A percentile compares a stretch with the other conserved stretches of the same genome.
phyloP scores from a whole-genome alignment of 306 rosid genomes.

The Castanopsis chinensis region DNA sequence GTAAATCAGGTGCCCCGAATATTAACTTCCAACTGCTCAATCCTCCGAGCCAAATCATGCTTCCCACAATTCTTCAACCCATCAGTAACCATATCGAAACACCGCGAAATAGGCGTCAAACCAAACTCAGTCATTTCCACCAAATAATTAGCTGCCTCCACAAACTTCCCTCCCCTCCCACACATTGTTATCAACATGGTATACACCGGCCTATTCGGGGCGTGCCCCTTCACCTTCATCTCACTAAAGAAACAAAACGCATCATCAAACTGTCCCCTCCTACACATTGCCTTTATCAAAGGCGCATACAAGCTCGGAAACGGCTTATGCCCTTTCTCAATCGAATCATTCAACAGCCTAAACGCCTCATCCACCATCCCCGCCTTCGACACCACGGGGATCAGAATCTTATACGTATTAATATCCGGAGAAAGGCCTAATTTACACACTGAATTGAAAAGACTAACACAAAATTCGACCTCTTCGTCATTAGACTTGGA shows the following conservation, averaged over 20 bases:
- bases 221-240: conserved; percentile 89
- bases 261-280: conserved; percentile 82
- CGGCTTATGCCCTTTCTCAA: conserved; percentile 70
- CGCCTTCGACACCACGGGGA: conserved; percentile 60
- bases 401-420: conserved; percentile 69
- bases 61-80: conserved; percentile 90
- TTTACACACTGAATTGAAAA: conserved; percentile 49
- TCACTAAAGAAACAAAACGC: conserved; percentile 85
- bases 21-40: conserved; percentile 71
- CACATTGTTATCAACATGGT: conserved; percentile 89
- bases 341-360: conserved; percentile 53
- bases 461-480: conserved; percentile 55
- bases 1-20: conserved; percentile 47
- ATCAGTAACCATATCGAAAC: conserved; percentile 85
- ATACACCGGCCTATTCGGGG: conserved; percentile 85
- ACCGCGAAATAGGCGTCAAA: conserved; percentile 68
- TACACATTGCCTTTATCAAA: conserved; percentile 71
- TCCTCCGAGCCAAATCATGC: conserved; percentile 75
- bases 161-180: conserved; percentile 76
- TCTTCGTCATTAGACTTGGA: conserved; percentile 45
- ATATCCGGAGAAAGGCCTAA: conserved; percentile 73
- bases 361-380: conserved; percentile 73
- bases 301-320: conserved; percentile 84
- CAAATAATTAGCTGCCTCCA: conserved; percentile 79
- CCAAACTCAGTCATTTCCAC: conserved; percentile 86